Base-by-base conservation (phyloP, 345 rosid species). In the Salix exigua region DNA sequence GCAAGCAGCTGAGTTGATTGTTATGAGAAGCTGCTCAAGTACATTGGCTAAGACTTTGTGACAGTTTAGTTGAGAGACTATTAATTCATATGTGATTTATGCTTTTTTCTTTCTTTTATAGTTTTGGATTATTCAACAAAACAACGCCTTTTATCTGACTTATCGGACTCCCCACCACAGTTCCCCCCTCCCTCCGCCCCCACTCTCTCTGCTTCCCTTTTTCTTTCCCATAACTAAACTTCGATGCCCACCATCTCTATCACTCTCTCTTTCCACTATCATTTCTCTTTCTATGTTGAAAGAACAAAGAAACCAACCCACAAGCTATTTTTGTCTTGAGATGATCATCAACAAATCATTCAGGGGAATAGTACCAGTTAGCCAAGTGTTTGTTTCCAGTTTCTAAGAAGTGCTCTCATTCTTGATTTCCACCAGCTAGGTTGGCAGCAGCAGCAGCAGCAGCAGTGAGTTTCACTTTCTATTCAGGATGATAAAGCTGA, bases 141-240 rank as follows among this genome's bases (percentile, higher is more conserved):
- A 71, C 53, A 71, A 72, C 8, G 35, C 50, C 76, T 80, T 74
- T 76, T 62, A 63, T 78, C 83, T 75, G 82, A 82, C 85, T 75
- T 80, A 80, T 82, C 86, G 86, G 88, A 88, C 86, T 81, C 84
- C 83, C 87, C 90, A 83, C 85, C 91, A 82, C 70, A 79, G 87
- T 83, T 88, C 84, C 87, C 83, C 75, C 37, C 1, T 33, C 35
- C 35, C 35, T 4, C 35, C 35, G 35, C 37, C 37, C 6, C 86
- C 86, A 75, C 78, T 40, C 84, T 78, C 84, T 50, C 75, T 74
- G 79, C 82, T 85, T 79, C 65, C 91, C 83, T 84, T 78, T 44
- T 83, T 89, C 86, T 90, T 88, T 86, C 82, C 87, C 87, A 87
- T 85, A 84, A 86, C 79, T 81, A 80, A 83, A 84, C 89, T 80